Base-by-base conservation (phyloP, 805 yeast species). In the Saccharomycopsis synnaedendra region DNA sequence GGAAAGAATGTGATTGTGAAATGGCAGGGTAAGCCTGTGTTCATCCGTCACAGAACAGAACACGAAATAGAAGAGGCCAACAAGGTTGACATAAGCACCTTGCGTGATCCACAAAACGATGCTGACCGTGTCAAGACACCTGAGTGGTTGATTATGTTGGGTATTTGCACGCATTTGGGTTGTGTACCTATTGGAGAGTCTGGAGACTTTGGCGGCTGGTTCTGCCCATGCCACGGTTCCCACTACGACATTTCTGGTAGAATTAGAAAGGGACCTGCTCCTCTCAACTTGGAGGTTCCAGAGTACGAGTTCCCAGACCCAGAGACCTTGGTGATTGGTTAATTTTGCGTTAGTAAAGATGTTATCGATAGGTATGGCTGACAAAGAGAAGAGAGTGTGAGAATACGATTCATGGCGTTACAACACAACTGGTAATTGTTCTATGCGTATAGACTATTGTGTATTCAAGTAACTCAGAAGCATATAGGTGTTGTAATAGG, bases 191-290 rank as follows among this genome's bases (percentile, higher is more conserved):
- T 93, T 64, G 99, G 99, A 67, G 97, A 93, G 75, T 82, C 97
- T 58, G 99, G 99, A 73, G 99, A 93, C 71, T 93, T 78, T 61
- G 97, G 97, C 68, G 99, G 99, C 68, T 93, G 99, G 99, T 93
- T 93, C 90, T 93, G 98, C 72, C 98, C 99, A 57, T 93, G 98
- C 76, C 99, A 94, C 78, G 99, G 98, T 79, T 90, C 97, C 65
- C 98, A 94, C 71, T 93, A 93, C 72, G 98, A 93, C 74, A 94
- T 94, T 73, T 89, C 97, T 56, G 99, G 99, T 70, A 90, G 99
- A 82, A 90, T 93, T 67, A 87, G 99, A 82, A 90, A 80, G 75
- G 99, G 99, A 60, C 99, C 99, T 60, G 99, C 99, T 66, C 99
- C 99, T 64, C 79, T 87, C 70, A 93, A 93, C 78, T 80, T 93